These are phyloP conservation scores for Stygiomarasmius scandens DNA, from an alignment of 1,284 basidiomycete species.

Conservation along the genomic window DNA sequence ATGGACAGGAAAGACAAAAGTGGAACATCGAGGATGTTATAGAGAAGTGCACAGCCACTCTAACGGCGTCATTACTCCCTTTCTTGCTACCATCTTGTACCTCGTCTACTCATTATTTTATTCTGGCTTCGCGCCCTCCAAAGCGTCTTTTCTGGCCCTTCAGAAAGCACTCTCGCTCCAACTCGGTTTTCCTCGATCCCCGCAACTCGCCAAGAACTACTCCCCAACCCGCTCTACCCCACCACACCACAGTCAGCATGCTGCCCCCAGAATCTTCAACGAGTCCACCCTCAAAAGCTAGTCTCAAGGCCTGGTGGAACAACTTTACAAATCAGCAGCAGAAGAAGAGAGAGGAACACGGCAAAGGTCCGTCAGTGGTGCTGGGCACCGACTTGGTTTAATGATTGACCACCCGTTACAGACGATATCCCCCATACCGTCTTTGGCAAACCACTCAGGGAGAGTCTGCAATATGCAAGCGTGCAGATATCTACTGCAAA, in stretches of 20 bases:
- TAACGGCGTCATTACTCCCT: too few species aligned
- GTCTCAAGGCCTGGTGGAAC: slow-evolving; percentile 84
- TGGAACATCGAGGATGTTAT: too few species aligned
- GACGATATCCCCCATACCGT: slow-evolving; percentile 57
- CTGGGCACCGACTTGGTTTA: background rate
- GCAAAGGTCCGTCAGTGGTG: slow-evolving; percentile 30
- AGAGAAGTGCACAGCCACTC: too few species aligned
- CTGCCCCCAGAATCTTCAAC: slow-evolving; percentile 21
- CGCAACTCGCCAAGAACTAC: slow-evolving; percentile 3
- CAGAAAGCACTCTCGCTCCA: slow-evolving; percentile 9
- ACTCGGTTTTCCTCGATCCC: slow-evolving; percentile 5
- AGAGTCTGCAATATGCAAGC: slow-evolving; percentile 85
- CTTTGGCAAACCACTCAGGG: slow-evolving; percentile 85
- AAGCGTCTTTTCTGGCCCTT: slow-evolving; percentile 19
- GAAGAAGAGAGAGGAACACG: slow-evolving; percentile 52
- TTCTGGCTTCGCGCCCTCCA: slow-evolving; percentile 20
- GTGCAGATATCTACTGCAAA: slow-evolving; percentile 96
- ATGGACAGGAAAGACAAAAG: too few species aligned
- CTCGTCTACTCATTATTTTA: slow-evolving; percentile 8
- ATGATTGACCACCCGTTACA: slow-evolving; percentile 11
- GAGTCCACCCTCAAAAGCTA: slow-evolving; percentile 56
- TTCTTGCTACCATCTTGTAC: background rate
- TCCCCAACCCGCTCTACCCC: slow-evolving; percentile 8
- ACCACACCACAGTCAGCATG: slow-evolving; percentile 17
- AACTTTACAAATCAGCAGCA: slow-evolving; percentile 68